phyloP scores from a whole-genome alignment of 345 rosid genomes.

The Gossypium longicalyx region DNA sequence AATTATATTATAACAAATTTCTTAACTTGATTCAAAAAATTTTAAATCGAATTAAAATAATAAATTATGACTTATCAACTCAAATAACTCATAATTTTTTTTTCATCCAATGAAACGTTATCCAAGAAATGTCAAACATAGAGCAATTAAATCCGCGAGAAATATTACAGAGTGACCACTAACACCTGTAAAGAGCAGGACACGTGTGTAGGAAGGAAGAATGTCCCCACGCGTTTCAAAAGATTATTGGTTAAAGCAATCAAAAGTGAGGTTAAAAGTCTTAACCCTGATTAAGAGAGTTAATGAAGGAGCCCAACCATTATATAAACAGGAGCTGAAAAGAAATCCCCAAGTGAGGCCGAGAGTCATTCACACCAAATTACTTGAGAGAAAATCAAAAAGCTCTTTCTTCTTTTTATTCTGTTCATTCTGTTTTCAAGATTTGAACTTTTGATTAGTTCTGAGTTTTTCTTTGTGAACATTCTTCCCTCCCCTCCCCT shows the following conservation, averaged over 20 bases:
- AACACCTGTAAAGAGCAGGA: not conserved
- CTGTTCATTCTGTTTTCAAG: no score
- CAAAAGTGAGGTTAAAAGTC: not conserved
- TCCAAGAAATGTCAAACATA: slow-evolving; percentile 5
- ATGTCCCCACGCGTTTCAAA: not conserved
- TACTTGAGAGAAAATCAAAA: slow-evolving; percentile 1
- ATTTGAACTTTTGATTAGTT: not conserved
- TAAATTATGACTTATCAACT: no score
- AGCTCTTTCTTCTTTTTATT: no score
- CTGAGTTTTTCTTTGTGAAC: not conserved
- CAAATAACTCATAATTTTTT: fast-evolving
- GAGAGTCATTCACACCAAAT: slow-evolving; percentile 26
- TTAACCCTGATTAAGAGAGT: not conserved
- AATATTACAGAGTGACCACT: slow-evolving; percentile 1
- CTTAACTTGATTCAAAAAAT: no score
- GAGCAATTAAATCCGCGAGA: not conserved
- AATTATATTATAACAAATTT: no score
- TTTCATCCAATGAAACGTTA: fast-evolving
- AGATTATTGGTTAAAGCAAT: not conserved
- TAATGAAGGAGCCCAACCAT: not conserved
- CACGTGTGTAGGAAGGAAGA: slow-evolving; percentile 13
- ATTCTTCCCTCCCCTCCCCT: slow-evolving; percentile 22
- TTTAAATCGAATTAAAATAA: fast-evolving
- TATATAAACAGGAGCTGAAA: slow-evolving; percentile 37
- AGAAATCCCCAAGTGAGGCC: slow-evolving; percentile 24